Conservation (phyloP, 352 stramenopile genomes). For the Sclerospora graminicola region DNA sequence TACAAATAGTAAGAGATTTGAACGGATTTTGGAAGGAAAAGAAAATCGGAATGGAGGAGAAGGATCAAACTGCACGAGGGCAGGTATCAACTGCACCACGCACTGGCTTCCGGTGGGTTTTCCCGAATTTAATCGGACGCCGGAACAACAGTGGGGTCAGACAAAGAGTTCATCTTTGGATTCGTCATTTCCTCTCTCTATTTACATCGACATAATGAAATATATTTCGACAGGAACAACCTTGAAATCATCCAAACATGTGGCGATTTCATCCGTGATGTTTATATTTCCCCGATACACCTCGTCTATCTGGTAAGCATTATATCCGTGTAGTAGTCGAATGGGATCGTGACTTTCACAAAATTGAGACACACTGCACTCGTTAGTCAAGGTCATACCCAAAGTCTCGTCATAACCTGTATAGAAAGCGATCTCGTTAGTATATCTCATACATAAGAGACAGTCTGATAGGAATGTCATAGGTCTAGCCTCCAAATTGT, state of each 20-base stretch:
- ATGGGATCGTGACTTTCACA: too few relatives aligned
- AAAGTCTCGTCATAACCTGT: constrained; percentile 92
- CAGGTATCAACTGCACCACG: too few relatives aligned
- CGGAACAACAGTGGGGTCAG: constrained; percentile 82
- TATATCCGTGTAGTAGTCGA: constrained; percentile 91
- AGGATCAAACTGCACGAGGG: too few relatives aligned
- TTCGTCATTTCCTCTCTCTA: constrained; percentile 72
- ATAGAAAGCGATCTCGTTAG: neutral
- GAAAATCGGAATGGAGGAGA: too few relatives aligned
- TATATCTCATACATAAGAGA: too few relatives aligned
- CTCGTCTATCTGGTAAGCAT: constrained; percentile 78
- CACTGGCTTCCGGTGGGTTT: too few relatives aligned
- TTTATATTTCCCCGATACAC: constrained; percentile 66
- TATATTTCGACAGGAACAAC: constrained; percentile 21
- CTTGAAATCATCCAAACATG: constrained; percentile 87
- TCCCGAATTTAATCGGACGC: too few relatives aligned
- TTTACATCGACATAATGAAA: neutral
- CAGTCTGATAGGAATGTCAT: constrained; percentile 81
- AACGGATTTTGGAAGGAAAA: too few relatives aligned
- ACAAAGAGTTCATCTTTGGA: constrained; percentile 66
- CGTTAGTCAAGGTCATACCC: too few relatives aligned
- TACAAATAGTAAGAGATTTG: too few relatives aligned
- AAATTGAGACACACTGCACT: too few relatives aligned
- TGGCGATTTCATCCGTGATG: too few relatives aligned
- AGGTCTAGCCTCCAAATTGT: constrained; percentile 59